Base-by-base conservation (phyloP, 257 asterid genomes). In the Penstemon davidsonii region DNA sequence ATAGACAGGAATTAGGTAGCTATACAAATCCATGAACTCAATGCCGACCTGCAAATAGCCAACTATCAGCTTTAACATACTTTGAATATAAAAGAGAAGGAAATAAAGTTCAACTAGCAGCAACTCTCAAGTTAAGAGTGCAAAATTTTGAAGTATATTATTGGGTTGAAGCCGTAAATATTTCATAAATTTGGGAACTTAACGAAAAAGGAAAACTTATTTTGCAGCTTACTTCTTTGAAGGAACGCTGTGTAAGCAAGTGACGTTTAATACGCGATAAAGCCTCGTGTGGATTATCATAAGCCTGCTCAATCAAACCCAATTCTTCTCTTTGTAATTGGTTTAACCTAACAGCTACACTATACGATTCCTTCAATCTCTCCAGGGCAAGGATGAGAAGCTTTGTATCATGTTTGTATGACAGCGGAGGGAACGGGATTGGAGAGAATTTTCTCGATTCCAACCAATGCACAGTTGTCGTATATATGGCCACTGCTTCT, bases 391-490 rank as follows among this genome's bases (percentile, higher is more conserved):
- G 96, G 64, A 91, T 94, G 40, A 94, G 96, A 67, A 94, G 96
- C 69, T 94, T 94, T 0, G 99, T 94, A 37, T 94, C 99, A 63
- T 94, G 99, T 86, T 94, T 94, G 87, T 91, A 94, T 33, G 99
- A 94, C 81, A 94, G 55, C 5, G 99, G 99, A 60, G 99, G 99
- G 52, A 94, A 94, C 6, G 97, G 97, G 53, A 94, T 94, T 7
- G 97, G 99, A 42, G 97, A 87, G 74, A 91, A 94, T 79, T 94
- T 94, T 72, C 99, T 88, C 0, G 99, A 94, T 70, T 94, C 99
- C 82, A 94, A 80, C 99, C 99, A 94, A 73, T 94, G 99, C 72
- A 94, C 99, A 72, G 99, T 94, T 53, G 99, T 91, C 2, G 99
- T 88, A 76, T 94, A 94, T 67, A 94, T 88, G 33, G 99, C 99